phyloP scores from a whole-genome alignment of 1,284 basidiomycete species.

The Marasmius tenuissimus region DNA sequence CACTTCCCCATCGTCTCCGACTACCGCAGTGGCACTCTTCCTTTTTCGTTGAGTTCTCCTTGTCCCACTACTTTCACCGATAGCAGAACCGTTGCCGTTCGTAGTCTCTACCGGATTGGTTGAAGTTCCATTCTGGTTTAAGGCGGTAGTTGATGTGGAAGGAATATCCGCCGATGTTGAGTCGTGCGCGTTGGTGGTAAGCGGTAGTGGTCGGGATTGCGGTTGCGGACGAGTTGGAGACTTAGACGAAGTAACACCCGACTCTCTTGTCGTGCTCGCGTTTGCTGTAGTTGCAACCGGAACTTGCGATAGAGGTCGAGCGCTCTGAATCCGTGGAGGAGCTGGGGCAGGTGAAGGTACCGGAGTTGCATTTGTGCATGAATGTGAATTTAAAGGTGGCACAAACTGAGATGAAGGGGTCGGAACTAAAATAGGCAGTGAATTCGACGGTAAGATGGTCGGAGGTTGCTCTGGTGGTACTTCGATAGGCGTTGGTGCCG shows the following conservation, averaged over 20 bases:
- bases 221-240: background rate
- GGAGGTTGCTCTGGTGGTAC: background rate
- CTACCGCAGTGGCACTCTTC: conserved; percentile 14
- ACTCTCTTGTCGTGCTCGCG: too few species aligned
- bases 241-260: background rate
- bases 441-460: background rate
- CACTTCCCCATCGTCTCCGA: conserved; percentile 18
- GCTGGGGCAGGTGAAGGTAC: background rate
- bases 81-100: background rate
- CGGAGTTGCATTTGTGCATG: background rate
- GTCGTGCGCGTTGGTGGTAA: background rate
- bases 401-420: background rate
- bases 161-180: background rate
- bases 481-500: background rate
- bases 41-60: conserved; percentile 17
- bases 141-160: conserved; percentile 2
- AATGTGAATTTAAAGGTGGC: background rate
- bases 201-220: background rate
- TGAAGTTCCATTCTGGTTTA: background rate
- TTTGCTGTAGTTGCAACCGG: too few species aligned
- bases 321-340: too few species aligned
- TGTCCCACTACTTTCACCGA: background rate
- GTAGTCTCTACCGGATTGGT: background rate
- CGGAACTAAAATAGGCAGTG: background rate
- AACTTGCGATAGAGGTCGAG: too few species aligned